phyloP scores from a whole-genome alignment of 768 basidiomycete genomes.

The Plicaturopsis crispa region DNA sequence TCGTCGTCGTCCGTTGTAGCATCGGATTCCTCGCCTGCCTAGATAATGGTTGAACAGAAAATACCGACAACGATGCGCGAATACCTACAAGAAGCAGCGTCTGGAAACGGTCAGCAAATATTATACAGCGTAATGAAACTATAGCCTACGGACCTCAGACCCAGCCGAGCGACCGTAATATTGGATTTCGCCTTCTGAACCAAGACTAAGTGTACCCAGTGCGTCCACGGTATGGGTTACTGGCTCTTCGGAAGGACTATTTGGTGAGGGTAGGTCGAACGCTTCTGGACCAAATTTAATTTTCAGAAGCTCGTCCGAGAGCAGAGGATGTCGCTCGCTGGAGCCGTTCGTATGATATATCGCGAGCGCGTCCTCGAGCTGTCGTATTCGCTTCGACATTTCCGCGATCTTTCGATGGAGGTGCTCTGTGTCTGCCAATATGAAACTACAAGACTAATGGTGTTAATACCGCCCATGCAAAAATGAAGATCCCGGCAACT shows the following conservation, averaged over 20 bases:
- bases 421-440: conserved; percentile 53
- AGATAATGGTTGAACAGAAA: no score
- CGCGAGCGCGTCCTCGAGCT: conserved; percentile 59
- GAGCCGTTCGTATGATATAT: conserved; percentile 62
- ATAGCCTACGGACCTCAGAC: no score
- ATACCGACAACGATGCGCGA: not conserved
- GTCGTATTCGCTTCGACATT: conserved; percentile 58
- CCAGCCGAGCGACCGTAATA: conserved; percentile 75
- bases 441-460: conserved; percentile 38
- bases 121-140: no score
- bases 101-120: no score
- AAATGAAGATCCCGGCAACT: no score
- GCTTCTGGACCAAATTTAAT: conserved; percentile 58
- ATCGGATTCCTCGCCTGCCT: conserved; percentile 45
- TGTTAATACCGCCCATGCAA: no score
- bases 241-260: conserved; percentile 15
- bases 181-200: conserved; percentile 43
- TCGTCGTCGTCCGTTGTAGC: conserved; percentile 24
- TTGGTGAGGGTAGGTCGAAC: conserved; percentile 23
- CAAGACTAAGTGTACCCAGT: conserved; percentile 65
- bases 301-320: conserved; percentile 55
- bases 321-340: conserved; percentile 57
- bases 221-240: conserved; percentile 39
- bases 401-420: conserved; percentile 54
- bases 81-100: not conserved